Evolutionary conservation across 2,329 filamentous ascomycete species (phyloP).

Genomic region (Paecilomyces sp.): DNA sequence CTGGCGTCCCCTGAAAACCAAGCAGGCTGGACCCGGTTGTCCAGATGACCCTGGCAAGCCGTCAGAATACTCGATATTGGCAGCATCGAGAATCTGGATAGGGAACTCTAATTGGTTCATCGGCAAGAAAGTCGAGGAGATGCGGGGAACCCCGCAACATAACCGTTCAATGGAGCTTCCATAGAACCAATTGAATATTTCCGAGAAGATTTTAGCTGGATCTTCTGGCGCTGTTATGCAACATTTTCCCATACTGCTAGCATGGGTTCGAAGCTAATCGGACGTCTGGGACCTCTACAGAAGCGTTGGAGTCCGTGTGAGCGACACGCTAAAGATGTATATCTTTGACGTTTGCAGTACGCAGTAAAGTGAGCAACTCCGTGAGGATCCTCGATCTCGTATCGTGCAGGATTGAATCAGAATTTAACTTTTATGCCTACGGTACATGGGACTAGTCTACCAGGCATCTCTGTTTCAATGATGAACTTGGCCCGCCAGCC

Average conservation of each 20-base stretch:
- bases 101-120: neutral
- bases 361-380: neutral
- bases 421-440: slow-evolving; percentile 40
- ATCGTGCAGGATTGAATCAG: slow-evolving; percentile 11
- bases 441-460: slow-evolving; percentile 43
- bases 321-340: neutral
- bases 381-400: neutral
- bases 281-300: neutral
- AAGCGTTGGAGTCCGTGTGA: neutral
- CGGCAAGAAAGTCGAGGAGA: neutral
- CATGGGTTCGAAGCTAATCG: neutral
- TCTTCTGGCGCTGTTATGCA: neutral
- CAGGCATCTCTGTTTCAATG: slow-evolving; percentile 46
- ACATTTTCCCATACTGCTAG: neutral
- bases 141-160: neutral
- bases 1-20: neutral
- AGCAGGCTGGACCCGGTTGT: neutral
- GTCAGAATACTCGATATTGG: neutral
- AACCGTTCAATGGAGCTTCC: neutral
- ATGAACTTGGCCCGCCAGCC: slow-evolving; percentile 50
- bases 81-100: neutral
- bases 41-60: neutral
- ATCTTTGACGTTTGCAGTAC: neutral
- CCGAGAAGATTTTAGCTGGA: neutral
- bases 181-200: neutral